Base-by-base conservation (phyloP, 2,329 filamentous ascomycete genomes). In the Fusarium duplospermum region DNA sequence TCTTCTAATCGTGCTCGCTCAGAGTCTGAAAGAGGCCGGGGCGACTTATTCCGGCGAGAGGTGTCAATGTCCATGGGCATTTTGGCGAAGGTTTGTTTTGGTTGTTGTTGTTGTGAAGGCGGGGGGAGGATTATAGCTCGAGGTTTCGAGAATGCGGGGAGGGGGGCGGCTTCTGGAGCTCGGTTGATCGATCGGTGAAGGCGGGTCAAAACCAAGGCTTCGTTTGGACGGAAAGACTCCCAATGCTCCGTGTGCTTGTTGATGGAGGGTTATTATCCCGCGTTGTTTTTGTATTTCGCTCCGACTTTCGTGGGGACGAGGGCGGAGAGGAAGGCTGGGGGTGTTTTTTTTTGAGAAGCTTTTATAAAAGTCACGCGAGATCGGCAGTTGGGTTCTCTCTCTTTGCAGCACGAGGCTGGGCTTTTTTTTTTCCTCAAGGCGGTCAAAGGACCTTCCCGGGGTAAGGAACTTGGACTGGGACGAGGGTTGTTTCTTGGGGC, bases 1-100 rank as follows among this genome's bases (percentile, higher is more conserved):
- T 98, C 95, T 71, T 98, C 94, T 68, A 99, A 88, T 70, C 93
- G 91, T 76, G 93, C 91, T 75, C 93, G 91, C 88, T 99, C 96
- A 20, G 88, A 85, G 73, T 98, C 94, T 35, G 92, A 91, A 66
- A 99, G 86, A 72, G 92, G 89, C 71, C 96, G 91, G 47, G 96
- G 94, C 82, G 91, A 90, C 86, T 93, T 93, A 86, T 98, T 98
- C 82, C 96, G 93, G 82, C 96, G 92, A 78, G 88, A 92, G 77
- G 90, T 90, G 85, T 98, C 96, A 80, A 98, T 95, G 72, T 86
- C 84, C 83, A 86, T 83, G 68, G 78, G 70, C 67, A 75, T 78
- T 72, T 72, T 64, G 54, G 40, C 59, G 67, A 33, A 33, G 45
- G 60, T 62, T 42, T 52, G 69, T 54, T 73, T 54, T 56, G n/a